Evolutionary conservation across 116 monocot genomes (phyloP).

Genomic region (Iris pallida): DNA sequence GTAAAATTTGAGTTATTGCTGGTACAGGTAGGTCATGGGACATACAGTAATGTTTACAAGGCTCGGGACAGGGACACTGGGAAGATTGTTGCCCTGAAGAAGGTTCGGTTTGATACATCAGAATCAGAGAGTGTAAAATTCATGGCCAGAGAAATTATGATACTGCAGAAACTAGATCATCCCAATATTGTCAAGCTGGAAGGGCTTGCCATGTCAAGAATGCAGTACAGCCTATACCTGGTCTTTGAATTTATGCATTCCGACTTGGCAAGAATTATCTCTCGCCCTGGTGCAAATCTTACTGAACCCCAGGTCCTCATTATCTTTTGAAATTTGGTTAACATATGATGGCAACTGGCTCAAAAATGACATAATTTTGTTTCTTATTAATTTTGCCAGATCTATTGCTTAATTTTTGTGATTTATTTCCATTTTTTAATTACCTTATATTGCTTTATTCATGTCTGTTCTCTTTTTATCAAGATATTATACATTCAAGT

Average conservation of each 20-base stretch:
- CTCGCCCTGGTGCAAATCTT: conserved; percentile 23
- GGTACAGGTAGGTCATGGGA: conserved; percentile 52
- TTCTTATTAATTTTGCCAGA: not conserved
- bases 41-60: conserved; percentile 64
- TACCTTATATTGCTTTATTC: not conserved
- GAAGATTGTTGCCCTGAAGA: conserved; percentile 54
- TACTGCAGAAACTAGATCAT: conserved; percentile 48
- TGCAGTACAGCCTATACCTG: conserved; percentile 54
- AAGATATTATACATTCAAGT: too few species aligned
- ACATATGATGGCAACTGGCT: not conserved
- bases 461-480: not conserved
- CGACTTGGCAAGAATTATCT: conserved; percentile 39
- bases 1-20: not conserved
- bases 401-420: not conserved
- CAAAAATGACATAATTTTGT: not conserved
- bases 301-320: conserved; percentile 45
- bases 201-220: conserved; percentile 53
- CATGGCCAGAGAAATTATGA: conserved; percentile 56
- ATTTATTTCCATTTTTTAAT: not conserved
- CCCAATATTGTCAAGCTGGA: conserved; percentile 52
- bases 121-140: conserved; percentile 57
- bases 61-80: conserved; percentile 49
- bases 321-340: not conserved
- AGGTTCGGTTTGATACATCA: conserved; percentile 55
- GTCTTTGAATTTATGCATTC: conserved; percentile 54